Percentiles rank a stretch among this genome's conserved stretches.
Evolutionary conservation across 192 early-diverging fungal genomes (phyloP).

Genomic region (Glomus cerebriforme): DNA sequence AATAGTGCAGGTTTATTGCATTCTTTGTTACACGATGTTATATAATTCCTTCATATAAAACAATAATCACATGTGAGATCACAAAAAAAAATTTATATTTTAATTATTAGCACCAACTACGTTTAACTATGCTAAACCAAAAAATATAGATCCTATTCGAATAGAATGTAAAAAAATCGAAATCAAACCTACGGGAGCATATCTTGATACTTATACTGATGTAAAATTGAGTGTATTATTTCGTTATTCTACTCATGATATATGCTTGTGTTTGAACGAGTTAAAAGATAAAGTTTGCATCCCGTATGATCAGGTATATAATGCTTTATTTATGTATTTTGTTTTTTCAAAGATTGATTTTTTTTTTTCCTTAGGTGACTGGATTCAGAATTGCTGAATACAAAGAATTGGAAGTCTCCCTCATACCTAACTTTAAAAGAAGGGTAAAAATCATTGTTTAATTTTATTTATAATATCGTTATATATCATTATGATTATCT

Average conservation of each 20-base stretch:
- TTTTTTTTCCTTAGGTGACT: conserved; percentile 1
- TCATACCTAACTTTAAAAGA: conserved; percentile 7
- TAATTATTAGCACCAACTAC: not conserved
- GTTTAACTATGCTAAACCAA: not conserved
- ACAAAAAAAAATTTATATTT: not conserved
- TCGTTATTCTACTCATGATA: not conserved
- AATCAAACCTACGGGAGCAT: conserved; percentile 24
- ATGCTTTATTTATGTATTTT: not conserved
- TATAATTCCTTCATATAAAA: not conserved
- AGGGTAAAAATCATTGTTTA: not conserved
- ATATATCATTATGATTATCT: not conserved
- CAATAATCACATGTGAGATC: not conserved
- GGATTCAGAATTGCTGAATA: conserved; percentile 22
- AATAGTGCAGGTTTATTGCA: not conserved
- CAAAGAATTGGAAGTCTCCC: conserved; percentile 12
- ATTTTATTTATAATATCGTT: not conserved
- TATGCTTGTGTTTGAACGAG: conserved; percentile 4
- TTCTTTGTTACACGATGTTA: not conserved
- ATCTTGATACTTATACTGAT: conserved; percentile 30
- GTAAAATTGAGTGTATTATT: not conserved
- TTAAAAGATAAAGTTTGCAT: conserved; percentile 12
- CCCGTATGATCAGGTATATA: not conserved
- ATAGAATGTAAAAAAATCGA: conserved; percentile 24
- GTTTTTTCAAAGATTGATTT: not conserved
- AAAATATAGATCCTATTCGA: not conserved